Evolutionary conservation across 345 rosid genomes (phyloP).

Genomic region (Hibiscus tridactylites): DNA sequence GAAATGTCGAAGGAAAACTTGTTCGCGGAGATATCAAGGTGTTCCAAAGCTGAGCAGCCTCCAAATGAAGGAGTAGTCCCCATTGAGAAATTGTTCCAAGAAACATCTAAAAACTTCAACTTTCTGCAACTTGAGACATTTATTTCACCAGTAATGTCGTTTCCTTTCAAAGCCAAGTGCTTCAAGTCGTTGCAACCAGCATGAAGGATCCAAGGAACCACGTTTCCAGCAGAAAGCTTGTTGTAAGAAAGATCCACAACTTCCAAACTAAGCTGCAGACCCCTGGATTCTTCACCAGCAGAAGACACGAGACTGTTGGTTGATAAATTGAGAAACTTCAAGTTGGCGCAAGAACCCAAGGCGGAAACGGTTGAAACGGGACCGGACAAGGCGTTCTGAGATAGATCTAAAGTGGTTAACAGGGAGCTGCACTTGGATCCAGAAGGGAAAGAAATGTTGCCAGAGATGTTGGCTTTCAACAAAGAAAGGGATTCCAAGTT

Average conservation of each 20-base stretch:
- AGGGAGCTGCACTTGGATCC: conserved; percentile 62
- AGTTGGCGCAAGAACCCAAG: conserved; percentile 44
- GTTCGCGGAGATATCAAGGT: conserved; percentile 75
- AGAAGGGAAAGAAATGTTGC: conserved; percentile 41
- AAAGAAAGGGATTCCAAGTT: conserved; percentile 49
- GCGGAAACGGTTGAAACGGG: conserved; percentile 38
- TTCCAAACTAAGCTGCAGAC: conserved; percentile 48
- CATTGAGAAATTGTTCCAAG: conserved; percentile 63
- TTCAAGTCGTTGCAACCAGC: conserved; percentile 57
- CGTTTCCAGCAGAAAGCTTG: conserved; percentile 39
- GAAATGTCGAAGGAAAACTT: conserved; percentile 55
- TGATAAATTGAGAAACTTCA: conserved; percentile 57
- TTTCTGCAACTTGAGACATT: conserved; percentile 54
- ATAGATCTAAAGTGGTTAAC: conserved; percentile 63
- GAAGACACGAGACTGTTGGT: conserved; percentile 43
- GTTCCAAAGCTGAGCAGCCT: conserved; percentile 51
- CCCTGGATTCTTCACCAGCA: conserved; percentile 31
- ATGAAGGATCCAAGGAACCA: conserved; percentile 41
- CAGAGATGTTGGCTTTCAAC: conserved; percentile 43
- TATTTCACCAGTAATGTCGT: conserved; percentile 57
- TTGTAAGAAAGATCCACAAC: conserved; percentile 72
- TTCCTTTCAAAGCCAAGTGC: conserved; percentile 46
- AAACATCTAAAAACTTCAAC: conserved; percentile 59
- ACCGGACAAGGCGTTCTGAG: conserved; percentile 57
- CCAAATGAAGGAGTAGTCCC: conserved; percentile 46